Conservation (phyloP, 768 basidiomycete genomes). For the Tricholoma sp. region DNA sequence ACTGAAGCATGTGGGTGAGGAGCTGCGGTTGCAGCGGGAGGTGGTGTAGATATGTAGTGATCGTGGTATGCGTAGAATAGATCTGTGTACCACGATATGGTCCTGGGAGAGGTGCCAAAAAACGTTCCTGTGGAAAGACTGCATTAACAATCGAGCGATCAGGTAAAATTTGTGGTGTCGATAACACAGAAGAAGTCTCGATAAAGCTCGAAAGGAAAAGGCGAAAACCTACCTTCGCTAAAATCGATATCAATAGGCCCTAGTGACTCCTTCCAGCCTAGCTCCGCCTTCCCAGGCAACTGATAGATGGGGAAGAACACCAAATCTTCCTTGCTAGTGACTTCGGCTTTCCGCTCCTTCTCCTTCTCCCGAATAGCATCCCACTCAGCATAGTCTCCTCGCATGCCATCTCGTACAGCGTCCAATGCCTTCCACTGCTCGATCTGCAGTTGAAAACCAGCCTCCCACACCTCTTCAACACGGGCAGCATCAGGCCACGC, state of each 20-base stretch:
- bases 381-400: neutral
- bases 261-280: slow-evolving; percentile 13
- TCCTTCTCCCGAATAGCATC: neutral
- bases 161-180: neutral
- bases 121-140: slow-evolving; percentile 40
- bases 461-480: slow-evolving; percentile 35
- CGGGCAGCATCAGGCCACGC: slow-evolving; percentile 44
- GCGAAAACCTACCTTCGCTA: slow-evolving; percentile 39
- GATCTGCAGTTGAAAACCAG: slow-evolving; percentile 25
- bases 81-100: slow-evolving; percentile 40
- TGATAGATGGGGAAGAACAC: slow-evolving; percentile 43
- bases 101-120: slow-evolving; percentile 44
- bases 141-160: neutral
- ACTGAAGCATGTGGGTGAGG: slow-evolving; percentile 26
- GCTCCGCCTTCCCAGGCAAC: slow-evolving; percentile 20
- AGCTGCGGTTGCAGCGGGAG: slow-evolving; percentile 29
- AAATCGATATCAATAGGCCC: slow-evolving; percentile 49
- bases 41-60: slow-evolving; percentile 38
- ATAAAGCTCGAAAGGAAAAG: neutral
- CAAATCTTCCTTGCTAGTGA: slow-evolving; percentile 31
- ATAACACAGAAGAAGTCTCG: neutral
- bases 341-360: neutral
- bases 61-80: slow-evolving; percentile 49
- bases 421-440: neutral
- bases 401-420: neutral